Evolutionary conservation across 1,284 basidiomycete genomes (phyloP), one percentile per base, ranked within the genome.

Genomic region (Moesziomyces antarcticus): DNA sequence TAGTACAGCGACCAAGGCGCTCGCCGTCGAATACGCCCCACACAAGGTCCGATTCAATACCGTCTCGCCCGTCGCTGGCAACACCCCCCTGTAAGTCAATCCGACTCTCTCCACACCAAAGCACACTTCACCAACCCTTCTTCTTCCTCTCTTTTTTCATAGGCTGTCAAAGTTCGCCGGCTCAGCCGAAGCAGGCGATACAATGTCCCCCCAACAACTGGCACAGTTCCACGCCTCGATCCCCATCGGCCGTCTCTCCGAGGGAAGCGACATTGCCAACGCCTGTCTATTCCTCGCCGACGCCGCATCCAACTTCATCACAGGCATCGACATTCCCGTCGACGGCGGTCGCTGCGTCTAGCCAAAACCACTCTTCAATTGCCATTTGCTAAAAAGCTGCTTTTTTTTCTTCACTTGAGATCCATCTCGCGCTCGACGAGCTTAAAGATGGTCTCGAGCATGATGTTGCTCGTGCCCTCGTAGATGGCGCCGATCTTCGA

Each of bases 401-500:
- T 30, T 46, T 30, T 14, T 13, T 5, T 14, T n/a, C 49, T 41
- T n/a, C n/a, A 78, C 74, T 80, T 75, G 53, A 79, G 62, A 45
- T 73, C 79, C 67, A 75, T 73, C 69, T 81, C 77, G 16, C 65
- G 44, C 49, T 75, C 73, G 9, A 68, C 68, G 21, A 82, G 66
- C 69, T 93, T 97, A 37, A 94, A 93, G 79, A 99, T 97, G 0
- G 97, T 99, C 85, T 95, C 91, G 53, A 97, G 87, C 85, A 98
- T 96, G 72, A 99, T 98, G 65, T 80, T 80, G 60, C 73, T 77
- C 13, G 95, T 97, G 40, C 95, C 94, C 85, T 96, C 94, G 84
- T 96, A 97, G 67, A 97, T 97, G 11, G 93, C 81, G 24, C 82
- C 82, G 48, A 84, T 84, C 76, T 97, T 97, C 25, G 92, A 93